phyloP scores from a whole-genome alignment of 2,329 filamentous ascomycete species.

The Acarospora socialis region DNA sequence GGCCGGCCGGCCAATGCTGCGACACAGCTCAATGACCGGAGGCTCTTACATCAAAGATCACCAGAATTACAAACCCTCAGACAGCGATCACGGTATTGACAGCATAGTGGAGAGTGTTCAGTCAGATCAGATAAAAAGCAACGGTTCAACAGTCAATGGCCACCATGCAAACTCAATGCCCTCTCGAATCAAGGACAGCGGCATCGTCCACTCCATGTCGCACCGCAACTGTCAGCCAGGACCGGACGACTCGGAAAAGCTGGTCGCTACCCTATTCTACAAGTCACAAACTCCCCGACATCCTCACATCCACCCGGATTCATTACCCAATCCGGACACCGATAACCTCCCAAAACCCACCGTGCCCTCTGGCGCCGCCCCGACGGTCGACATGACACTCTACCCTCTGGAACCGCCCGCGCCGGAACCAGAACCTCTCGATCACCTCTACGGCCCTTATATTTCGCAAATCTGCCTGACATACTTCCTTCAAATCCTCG shows the following conservation, averaged over 20 bases:
- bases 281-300: slow-evolving; percentile 29
- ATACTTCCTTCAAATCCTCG: slow-evolving; percentile 39
- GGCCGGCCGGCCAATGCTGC: slow-evolving; percentile 27
- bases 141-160: slow-evolving; percentile 16
- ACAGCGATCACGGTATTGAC: no score
- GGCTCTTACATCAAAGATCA: slow-evolving; percentile 34
- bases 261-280: slow-evolving; percentile 37
- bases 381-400: slow-evolving; percentile 36
- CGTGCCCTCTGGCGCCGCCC: slow-evolving; percentile 32
- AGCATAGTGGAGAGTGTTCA: no score
- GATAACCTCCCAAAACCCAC: slow-evolving; percentile 27
- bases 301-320: slow-evolving; percentile 34
- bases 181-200: slow-evolving; percentile 29
- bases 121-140: slow-evolving; percentile 12
- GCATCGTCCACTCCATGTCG: slow-evolving; percentile 33
- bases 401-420: slow-evolving; percentile 41
- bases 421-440: slow-evolving; percentile 39
- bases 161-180: slow-evolving; percentile 15
- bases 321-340: slow-evolving; percentile 24
- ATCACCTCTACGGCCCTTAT: slow-evolving; percentile 41
- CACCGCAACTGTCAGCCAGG: slow-evolving; percentile 26
- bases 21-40: slow-evolving; percentile 27
- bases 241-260: slow-evolving; percentile 26
- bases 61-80: slow-evolving; percentile 34
- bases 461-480: slow-evolving; percentile 41